Conservation (phyloP, 441 rosid species). For the Syzygium syzygioides region DNA sequence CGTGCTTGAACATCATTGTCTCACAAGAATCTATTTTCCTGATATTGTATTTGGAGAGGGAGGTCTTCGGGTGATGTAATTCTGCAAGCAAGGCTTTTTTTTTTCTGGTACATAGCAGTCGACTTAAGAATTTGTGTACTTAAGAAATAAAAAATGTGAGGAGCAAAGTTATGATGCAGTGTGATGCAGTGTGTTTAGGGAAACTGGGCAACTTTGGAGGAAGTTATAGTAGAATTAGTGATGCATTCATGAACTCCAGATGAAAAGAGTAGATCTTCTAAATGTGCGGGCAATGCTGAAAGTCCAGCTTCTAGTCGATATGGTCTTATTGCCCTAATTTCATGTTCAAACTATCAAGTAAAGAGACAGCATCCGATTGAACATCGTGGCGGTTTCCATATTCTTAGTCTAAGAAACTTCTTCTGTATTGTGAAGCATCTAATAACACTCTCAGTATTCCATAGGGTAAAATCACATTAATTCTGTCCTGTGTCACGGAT, state of each 20-base stretch:
- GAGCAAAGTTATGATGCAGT: neutral
- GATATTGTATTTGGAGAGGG: neutral
- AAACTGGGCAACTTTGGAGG: neutral
- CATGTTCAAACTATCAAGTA: neutral
- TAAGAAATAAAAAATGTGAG: neutral
- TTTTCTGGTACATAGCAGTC: neutral
- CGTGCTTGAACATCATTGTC: rapidly evolving
- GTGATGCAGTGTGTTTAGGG: neutral
- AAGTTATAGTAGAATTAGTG: neutral
- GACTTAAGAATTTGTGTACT: neutral
- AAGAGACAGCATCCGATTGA: neutral
- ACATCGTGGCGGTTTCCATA: neutral
- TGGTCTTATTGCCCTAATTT: neutral
- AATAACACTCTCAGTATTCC: neutral
- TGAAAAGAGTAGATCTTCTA: neutral
- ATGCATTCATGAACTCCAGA: neutral
- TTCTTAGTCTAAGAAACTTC: neutral
- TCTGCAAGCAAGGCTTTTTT: neutral
- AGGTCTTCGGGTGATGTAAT: neutral
- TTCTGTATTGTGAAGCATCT: neutral
- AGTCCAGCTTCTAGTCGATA: neutral
- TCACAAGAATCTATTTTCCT: neutral
- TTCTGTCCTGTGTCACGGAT: neutral
- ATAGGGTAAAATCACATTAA: neutral
- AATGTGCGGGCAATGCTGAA: neutral